Percentiles rank a stretch among this genome's conserved stretches.
Evolutionary conservation across 139 green algal species (phyloP).

Genomic region (Volvox reticuliferus): DNA sequence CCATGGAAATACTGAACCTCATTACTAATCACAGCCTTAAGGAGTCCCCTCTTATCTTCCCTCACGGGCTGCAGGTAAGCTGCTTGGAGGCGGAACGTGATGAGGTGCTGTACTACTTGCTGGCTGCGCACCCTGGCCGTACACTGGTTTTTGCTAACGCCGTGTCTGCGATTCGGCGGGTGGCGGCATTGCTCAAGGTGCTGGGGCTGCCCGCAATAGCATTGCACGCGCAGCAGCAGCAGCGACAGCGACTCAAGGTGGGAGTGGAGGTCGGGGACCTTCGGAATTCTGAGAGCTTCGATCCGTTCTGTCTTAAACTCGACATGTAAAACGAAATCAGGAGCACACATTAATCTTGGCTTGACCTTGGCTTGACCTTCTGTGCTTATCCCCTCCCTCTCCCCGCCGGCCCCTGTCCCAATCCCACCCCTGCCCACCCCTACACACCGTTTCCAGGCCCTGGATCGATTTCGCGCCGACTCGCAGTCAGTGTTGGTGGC

Average conservation of each 20-base stretch:
- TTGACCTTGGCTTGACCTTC: too few relatives aligned
- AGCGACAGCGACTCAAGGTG: slow-evolving; percentile 93
- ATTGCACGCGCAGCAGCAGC: slow-evolving; percentile 94
- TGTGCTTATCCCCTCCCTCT: too few relatives aligned
- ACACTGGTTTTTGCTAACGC: slow-evolving; percentile 97
- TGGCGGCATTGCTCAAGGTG: slow-evolving; percentile 87
- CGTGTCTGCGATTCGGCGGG: slow-evolving; percentile 71
- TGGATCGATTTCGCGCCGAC: slow-evolving; percentile 91
- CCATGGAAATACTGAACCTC: too few relatives aligned
- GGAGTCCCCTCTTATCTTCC: neutral
- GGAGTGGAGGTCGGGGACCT: neutral
- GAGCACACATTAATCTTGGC: too few relatives aligned
- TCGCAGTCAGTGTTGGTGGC: slow-evolving; percentile 89
- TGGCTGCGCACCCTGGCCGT: slow-evolving; percentile 84
- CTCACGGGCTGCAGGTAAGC: slow-evolving; percentile 39
- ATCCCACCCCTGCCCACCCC: neutral
- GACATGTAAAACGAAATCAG: too few relatives aligned
- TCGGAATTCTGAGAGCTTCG: too few relatives aligned
- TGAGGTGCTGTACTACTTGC: slow-evolving; percentile 89
- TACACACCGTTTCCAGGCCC: slow-evolving; percentile 54
- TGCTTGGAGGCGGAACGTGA: slow-evolving; percentile 58
- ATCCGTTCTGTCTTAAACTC: too few relatives aligned
- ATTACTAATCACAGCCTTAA: too few relatives aligned
- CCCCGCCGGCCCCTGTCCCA: too few relatives aligned
- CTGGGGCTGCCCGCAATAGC: slow-evolving; percentile 80